Conservation (phyloP, 192 early-diverging fungal genomes). For the Coemansia asiatica region DNA sequence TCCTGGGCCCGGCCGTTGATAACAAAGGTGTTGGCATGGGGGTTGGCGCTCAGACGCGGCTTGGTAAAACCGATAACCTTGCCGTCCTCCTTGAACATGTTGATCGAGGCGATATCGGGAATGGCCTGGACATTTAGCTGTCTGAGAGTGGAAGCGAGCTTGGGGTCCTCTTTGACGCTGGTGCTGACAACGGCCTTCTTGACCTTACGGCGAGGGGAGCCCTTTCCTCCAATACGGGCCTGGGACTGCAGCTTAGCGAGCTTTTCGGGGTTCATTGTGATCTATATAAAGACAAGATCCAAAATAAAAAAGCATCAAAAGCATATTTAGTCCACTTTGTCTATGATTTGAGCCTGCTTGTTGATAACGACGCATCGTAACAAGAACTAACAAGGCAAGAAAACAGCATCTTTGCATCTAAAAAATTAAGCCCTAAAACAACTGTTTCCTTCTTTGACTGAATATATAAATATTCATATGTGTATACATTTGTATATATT, state of each 20-base stretch:
- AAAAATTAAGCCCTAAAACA: no score
- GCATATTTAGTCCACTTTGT: no score
- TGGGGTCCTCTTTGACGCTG: slow-evolving; percentile 84
- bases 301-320: no score
- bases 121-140: slow-evolving; percentile 89
- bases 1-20: slow-evolving; percentile 79
- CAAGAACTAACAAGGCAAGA: no score
- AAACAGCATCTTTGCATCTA: no score
- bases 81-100: slow-evolving; percentile 97
- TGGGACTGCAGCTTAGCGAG: slow-evolving; percentile 90
- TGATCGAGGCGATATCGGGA: slow-evolving; percentile 90
- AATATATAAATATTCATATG: no score
- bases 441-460: slow-evolving; percentile 76
- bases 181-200: slow-evolving; percentile 57
- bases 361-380: no score
- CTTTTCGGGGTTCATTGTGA: slow-evolving; percentile 81
- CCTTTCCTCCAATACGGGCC: slow-evolving; percentile 87
- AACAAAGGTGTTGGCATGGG: slow-evolving; percentile 90
- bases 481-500: no score
- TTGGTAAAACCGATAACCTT: slow-evolving; percentile 87
- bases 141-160: slow-evolving; percentile 85
- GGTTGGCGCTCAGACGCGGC: slow-evolving; percentile 81
- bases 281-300: no score
- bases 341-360: no score
- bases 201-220: slow-evolving; percentile 95